phyloP scores from a whole-genome alignment of 768 basidiomycete species.

The Russula sp. region DNA sequence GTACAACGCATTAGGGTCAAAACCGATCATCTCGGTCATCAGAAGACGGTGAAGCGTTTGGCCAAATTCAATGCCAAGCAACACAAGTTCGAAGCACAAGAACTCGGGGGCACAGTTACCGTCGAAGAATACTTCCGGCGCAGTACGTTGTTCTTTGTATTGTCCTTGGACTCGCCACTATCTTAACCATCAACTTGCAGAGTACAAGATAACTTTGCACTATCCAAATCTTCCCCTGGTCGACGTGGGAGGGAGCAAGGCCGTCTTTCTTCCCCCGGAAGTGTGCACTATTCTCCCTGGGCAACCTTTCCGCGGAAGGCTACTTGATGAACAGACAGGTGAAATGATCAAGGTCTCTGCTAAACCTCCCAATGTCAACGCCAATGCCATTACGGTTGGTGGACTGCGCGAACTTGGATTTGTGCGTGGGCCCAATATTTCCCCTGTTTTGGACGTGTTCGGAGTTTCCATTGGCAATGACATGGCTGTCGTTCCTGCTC shows the following conservation, averaged over 20 bases:
- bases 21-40: constrained; percentile 66
- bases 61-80: constrained; percentile 34
- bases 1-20: constrained; percentile 58
- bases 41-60: constrained; percentile 59
- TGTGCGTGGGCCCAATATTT: constrained; percentile 22
- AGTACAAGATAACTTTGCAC: constrained; percentile 35
- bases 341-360: constrained; percentile 45
- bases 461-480: constrained; percentile 40
- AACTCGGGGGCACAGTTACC: constrained; percentile 33
- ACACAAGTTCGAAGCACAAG: constrained; percentile 36
- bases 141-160: constrained; percentile 30
- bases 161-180: neutral
- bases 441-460: constrained; percentile 34
- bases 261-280: constrained; percentile 40
- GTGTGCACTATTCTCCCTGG: constrained; percentile 41
- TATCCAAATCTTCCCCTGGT: constrained; percentile 38
- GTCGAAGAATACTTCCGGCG: constrained; percentile 42
- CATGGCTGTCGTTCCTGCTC: constrained; percentile 51
- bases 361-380: constrained; percentile 44
- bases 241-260: constrained; percentile 41
- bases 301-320: constrained; percentile 42
- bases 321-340: constrained; percentile 47
- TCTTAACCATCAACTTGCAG: constrained; percentile 24
- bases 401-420: constrained; percentile 41
- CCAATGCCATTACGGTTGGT: constrained; percentile 34